These are phyloP conservation scores for Solanum chiquidenum DNA, from an alignment of 257 asterid species.

Conservation along the genomic window DNA sequence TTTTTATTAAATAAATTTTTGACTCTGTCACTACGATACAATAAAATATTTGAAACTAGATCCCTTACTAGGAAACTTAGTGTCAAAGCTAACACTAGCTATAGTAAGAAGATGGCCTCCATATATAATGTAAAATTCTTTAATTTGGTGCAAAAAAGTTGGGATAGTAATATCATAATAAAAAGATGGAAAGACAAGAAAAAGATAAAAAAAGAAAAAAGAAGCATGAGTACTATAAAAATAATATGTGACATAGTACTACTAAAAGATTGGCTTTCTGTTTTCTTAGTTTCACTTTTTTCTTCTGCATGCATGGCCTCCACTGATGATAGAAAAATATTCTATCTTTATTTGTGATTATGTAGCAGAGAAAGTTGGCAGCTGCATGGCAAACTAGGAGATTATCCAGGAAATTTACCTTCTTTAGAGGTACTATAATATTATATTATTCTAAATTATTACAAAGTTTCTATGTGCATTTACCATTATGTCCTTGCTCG, in stretches of 20 bases:
- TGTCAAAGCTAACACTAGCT: background rate
- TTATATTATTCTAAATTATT: background rate
- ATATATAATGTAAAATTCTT: background rate
- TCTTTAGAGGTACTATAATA: slow-evolving; percentile 43
- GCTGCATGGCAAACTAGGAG: slow-evolving; percentile 48
- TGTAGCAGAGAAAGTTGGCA: slow-evolving; percentile 69
- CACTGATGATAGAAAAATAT: slow-evolving; percentile 40
- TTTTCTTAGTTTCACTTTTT: slow-evolving; percentile 12
- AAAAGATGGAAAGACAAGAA: background rate
- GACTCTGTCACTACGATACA: fast-evolving
- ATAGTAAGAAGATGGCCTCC: background rate
- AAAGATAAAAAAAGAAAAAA: background rate
- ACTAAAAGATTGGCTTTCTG: slow-evolving; percentile 40
- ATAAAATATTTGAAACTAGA: background rate
- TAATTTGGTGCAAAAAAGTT: background rate
- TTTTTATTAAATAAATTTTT: background rate
- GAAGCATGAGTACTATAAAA: background rate
- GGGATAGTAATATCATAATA: background rate
- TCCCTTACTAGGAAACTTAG: background rate
- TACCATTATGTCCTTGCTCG: background rate
- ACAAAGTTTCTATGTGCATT: background rate
- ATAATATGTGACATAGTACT: slow-evolving; percentile 19
- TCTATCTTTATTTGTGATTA: slow-evolving; percentile 2
- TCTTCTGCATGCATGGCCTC: slow-evolving; percentile 45
- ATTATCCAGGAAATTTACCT: slow-evolving; percentile 35